phyloP scores from a whole-genome alignment of 768 basidiomycete species.

The Collybiopsis confluens region DNA sequence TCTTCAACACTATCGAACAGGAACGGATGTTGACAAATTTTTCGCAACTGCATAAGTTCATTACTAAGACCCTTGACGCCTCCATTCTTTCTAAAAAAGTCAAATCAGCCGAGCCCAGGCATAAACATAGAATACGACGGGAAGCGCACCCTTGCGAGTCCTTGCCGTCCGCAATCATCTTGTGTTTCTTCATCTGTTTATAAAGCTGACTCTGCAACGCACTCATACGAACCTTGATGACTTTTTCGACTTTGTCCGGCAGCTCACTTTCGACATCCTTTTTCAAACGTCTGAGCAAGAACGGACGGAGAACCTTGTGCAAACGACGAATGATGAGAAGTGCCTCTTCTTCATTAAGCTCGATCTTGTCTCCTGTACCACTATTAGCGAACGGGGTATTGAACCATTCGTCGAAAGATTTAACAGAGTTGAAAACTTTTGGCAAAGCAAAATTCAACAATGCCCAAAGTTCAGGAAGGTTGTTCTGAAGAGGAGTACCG shows the following conservation, averaged over 20 bases:
- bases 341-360: constrained; percentile 99
- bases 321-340: constrained; percentile 93
- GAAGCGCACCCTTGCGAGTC: constrained; percentile 65
- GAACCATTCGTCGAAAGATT: constrained; percentile 99
- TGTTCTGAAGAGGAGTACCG: constrained; percentile 95
- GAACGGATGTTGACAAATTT: constrained; percentile 98
- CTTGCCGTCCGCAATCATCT: constrained; percentile 88
- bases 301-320: constrained; percentile 94
- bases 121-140: background rate
- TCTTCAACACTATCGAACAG: constrained; percentile 94
- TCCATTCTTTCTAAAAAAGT: constrained; percentile 49
- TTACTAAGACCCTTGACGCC: constrained; percentile 91
- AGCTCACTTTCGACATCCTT: constrained; percentile 95
- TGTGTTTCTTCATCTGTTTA: constrained; percentile 97
- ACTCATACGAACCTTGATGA: constrained; percentile 95
- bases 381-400: constrained; percentile 99
- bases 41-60: constrained; percentile 95
- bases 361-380: constrained; percentile 97
- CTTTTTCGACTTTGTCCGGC: constrained; percentile 97
- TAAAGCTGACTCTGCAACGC: constrained; percentile 89
- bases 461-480: constrained; percentile 93
- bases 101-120: background rate
- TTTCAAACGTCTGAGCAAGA: constrained; percentile 88
- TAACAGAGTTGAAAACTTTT: constrained; percentile 97
- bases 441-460: constrained; percentile 93